These are phyloP conservation scores for Neurospora cerealis DNA, from an alignment of 495 filamentous ascomycete species.

Conservation along the genomic window DNA sequence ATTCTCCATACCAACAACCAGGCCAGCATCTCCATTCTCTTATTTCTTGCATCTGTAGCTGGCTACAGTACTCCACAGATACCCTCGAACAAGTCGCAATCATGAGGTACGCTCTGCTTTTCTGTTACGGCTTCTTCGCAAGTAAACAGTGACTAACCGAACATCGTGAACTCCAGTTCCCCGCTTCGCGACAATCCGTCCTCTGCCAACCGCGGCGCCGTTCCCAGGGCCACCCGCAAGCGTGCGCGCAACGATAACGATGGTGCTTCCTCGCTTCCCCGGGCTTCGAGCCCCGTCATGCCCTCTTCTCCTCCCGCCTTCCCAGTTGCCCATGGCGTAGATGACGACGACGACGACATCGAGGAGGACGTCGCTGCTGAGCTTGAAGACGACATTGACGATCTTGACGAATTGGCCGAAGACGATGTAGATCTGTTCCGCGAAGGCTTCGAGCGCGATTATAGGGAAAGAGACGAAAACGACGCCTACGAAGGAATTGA, in stretches of 20 bases:
- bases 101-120: slow-evolving; percentile 28
- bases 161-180: slow-evolving; percentile 38
- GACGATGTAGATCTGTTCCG: slow-evolving; percentile 94
- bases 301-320: slow-evolving; percentile 42
- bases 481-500: slow-evolving; percentile 38
- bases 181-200: slow-evolving; percentile 75
- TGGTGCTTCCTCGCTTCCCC: slow-evolving; percentile 53
- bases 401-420: slow-evolving; percentile 92
- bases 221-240: slow-evolving; percentile 58
- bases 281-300: slow-evolving; percentile 46
- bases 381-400: slow-evolving; percentile 73
- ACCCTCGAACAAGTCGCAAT: slow-evolving; percentile 2
- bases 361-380: slow-evolving; percentile 27
- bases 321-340: slow-evolving; percentile 40
- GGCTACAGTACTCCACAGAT: not conserved
- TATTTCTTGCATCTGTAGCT: not conserved
- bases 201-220: slow-evolving; percentile 72
- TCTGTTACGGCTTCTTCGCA: not conserved
- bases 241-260: slow-evolving; percentile 67
- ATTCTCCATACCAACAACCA: not conserved
- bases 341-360: slow-evolving; percentile 66
- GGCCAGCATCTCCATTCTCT: slow-evolving; percentile 4
- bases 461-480: slow-evolving; percentile 45
- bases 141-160: slow-evolving; percentile 3
- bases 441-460: slow-evolving; percentile 83